A percentile compares a stretch with the other conserved stretches of the same genome.
Conservation (phyloP, 1,284 basidiomycete genomes). For the Trichosporon sp. region DNA sequence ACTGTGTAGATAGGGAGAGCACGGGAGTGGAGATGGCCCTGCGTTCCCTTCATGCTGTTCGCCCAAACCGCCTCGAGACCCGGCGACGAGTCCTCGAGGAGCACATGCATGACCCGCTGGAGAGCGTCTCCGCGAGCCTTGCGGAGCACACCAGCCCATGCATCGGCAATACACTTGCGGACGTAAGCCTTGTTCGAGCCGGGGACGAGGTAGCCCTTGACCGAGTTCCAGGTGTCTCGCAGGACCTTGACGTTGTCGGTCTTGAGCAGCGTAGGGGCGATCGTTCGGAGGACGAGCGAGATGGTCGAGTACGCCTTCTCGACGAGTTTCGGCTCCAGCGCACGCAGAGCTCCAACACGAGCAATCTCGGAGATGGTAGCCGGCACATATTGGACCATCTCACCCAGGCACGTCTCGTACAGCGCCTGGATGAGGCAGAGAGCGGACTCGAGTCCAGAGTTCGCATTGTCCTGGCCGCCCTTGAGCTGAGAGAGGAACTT, state of each 20-base stretch:
- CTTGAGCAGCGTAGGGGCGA: constrained; percentile 46
- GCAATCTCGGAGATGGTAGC: constrained; percentile 41
- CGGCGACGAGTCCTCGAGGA: constrained; percentile 41
- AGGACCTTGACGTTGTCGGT: constrained; percentile 37
- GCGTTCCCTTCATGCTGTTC: constrained; percentile 59
- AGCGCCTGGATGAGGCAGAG: constrained; percentile 51
- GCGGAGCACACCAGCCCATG: constrained; percentile 53
- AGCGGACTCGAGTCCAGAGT: constrained; percentile 52
- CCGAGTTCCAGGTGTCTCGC: constrained; percentile 41
- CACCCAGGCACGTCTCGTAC: constrained; percentile 58
- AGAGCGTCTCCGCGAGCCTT: constrained; percentile 49
- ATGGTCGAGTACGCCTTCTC: constrained; percentile 55
- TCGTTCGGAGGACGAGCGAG: constrained; percentile 49
- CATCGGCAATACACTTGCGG: constrained; percentile 54
- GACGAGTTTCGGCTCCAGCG: constrained; percentile 51
- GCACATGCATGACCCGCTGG: constrained; percentile 38
- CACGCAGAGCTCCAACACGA: constrained; percentile 46
- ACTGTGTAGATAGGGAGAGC: constrained; percentile 66
- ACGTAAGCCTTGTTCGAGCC: constrained; percentile 50
- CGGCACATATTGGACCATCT: constrained; percentile 42
- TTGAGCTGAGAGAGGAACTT: constrained; percentile 60
- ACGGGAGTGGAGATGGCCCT: constrained; percentile 76
- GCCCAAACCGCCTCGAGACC: constrained; percentile 52
- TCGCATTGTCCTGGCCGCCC: constrained; percentile 41
- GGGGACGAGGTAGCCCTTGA: constrained; percentile 45